These are phyloP conservation scores for Debaryomyces udenii DNA, from an alignment of 1,139 yeast species.

Conservation along the genomic window DNA sequence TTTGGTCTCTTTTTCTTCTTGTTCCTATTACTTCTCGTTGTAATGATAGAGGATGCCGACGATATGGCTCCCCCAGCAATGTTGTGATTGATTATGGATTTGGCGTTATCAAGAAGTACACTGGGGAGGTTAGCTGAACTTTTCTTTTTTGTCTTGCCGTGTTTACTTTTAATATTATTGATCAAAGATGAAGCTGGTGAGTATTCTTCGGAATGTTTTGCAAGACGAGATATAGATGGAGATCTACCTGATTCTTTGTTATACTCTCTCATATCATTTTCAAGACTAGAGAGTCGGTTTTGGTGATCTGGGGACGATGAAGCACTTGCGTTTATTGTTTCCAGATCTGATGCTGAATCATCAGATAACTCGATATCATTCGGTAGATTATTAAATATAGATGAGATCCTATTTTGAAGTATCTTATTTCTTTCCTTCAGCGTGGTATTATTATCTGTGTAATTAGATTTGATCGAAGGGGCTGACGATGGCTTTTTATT, in stretches of 20 bases:
- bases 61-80: constrained; percentile 31
- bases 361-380: constrained; percentile 53
- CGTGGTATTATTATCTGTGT: neutral
- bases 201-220: constrained; percentile 11
- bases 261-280: constrained; percentile 29
- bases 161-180: constrained; percentile 31
- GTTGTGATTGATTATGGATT: constrained; percentile 35
- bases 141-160: constrained; percentile 27
- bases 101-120: constrained; percentile 44
- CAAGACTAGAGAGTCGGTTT: constrained; percentile 14
- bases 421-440: constrained; percentile 13
- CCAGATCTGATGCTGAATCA: constrained; percentile 50
- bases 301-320: constrained; percentile 19
- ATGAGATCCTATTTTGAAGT: constrained; percentile 34
- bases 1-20: constrained; percentile 34
- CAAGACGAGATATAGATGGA: constrained; percentile 26
- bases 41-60: constrained; percentile 34
- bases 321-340: constrained; percentile 28
- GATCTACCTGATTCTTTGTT: constrained; percentile 34
- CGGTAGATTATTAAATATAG: constrained; percentile 50
- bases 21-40: constrained; percentile 15
- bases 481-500: neutral
- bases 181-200: constrained; percentile 50
- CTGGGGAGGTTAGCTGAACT: constrained; percentile 36
- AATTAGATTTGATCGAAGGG: neutral